These are phyloP conservation scores for Fusarium sp. DNA, from an alignment of 2,329 filamentous ascomycete genomes.

Conservation along the genomic window DNA sequence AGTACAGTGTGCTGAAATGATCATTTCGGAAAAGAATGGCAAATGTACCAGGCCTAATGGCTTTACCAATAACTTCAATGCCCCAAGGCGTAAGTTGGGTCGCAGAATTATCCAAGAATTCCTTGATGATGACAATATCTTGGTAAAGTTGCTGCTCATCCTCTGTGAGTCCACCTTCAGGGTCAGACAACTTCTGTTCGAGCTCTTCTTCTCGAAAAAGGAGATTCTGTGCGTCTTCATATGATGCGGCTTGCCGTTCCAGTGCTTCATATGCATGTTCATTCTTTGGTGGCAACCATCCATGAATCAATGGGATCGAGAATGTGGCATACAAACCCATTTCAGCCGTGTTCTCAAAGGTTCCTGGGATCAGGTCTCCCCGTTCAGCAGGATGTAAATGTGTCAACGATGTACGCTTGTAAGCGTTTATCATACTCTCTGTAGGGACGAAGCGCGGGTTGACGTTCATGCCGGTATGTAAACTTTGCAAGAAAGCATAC, in stretches of 20 bases:
- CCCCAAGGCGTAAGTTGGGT: conserved; percentile 90
- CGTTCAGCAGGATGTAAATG: conserved; percentile 64
- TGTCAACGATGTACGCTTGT: conserved; percentile 64
- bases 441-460: conserved; percentile 87
- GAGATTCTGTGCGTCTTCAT: conserved; percentile 91
- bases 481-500: conserved; percentile 85
- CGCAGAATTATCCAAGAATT: conserved; percentile 81
- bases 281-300: conserved; percentile 82
- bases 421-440: conserved; percentile 58
- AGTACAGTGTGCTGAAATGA: conserved; percentile 94
- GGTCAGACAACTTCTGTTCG: conserved; percentile 74
- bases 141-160: conserved; percentile 84
- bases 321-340: conserved; percentile 95
- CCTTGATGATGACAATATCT: conserved; percentile 86
- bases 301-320: conserved; percentile 87
- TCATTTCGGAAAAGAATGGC: conserved; percentile 97
- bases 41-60: conserved; percentile 79
- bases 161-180: conserved; percentile 65
- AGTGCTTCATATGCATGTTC: conserved; percentile 78
- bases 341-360: conserved; percentile 87
- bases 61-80: conserved; percentile 77
- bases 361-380: conserved; percentile 69
- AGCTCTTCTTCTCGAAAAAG: conserved; percentile 91
- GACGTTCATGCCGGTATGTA: conserved; percentile 98
- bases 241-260: conserved; percentile 79